Evolutionary conservation across 2,329 filamentous ascomycete genomes (phyloP).

Genomic region (Dryadomyces quercivorus): DNA sequence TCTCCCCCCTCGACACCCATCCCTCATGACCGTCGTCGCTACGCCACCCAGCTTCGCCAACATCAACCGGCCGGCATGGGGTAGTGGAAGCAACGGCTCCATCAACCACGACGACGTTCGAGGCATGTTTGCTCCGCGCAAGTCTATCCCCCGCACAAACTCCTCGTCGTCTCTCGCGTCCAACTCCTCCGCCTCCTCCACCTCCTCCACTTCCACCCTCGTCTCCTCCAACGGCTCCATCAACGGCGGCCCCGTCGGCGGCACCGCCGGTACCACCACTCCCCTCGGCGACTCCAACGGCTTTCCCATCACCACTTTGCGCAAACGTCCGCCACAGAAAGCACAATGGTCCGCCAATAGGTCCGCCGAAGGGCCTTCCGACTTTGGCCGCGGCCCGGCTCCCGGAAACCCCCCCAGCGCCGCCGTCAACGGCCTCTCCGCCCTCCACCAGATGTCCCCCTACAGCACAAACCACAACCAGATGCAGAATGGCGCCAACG

Average conservation of each 20-base stretch:
- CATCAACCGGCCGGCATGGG: slow-evolving; percentile 54
- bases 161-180: slow-evolving; percentile 80
- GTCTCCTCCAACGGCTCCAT: slow-evolving; percentile 46
- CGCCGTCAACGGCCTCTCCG: slow-evolving; percentile 13
- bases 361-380: slow-evolving; percentile 31
- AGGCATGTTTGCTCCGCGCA: slow-evolving; percentile 83
- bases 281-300: slow-evolving; percentile 33
- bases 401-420: slow-evolving; percentile 23
- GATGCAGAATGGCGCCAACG: slow-evolving; percentile 23
- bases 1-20: neutral
- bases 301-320: slow-evolving; percentile 35
- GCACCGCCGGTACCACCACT: slow-evolving; percentile 16
- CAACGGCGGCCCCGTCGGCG: slow-evolving; percentile 48
- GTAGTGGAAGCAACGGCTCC: slow-evolving; percentile 42
- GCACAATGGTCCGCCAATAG: slow-evolving; percentile 37
- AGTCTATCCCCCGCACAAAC: slow-evolving; percentile 74
- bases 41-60: slow-evolving; percentile 51
- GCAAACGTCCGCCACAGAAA: slow-evolving; percentile 38
- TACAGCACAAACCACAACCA: slow-evolving; percentile 20
- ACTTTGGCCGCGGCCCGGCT: slow-evolving; percentile 30
- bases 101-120: slow-evolving; percentile 77
- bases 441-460: slow-evolving; percentile 25
- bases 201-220: slow-evolving; percentile 47
- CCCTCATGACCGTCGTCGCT: slow-evolving; percentile 53
- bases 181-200: slow-evolving; percentile 44